Conservation (phyloP, 306 rosid genomes). For the Acacia confusa region DNA sequence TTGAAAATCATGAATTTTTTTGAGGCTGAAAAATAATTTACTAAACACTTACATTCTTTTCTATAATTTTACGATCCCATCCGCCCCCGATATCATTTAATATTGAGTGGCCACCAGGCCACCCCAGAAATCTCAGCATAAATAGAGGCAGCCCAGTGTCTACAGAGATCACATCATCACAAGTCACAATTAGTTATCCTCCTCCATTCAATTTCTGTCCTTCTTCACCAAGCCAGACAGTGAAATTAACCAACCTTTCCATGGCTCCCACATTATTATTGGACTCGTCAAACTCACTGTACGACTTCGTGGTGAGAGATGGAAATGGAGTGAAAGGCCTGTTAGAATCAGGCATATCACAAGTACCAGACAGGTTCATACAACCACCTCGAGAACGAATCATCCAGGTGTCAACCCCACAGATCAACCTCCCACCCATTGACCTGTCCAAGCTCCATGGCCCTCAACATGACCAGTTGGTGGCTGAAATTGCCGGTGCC, state of each 20-base stretch:
- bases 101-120: background rate
- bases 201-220: background rate
- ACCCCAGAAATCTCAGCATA: background rate
- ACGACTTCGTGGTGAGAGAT: slow-evolving; percentile 23
- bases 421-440: background rate
- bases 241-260: too few relatives aligned
- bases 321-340: slow-evolving; percentile 71
- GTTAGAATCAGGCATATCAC: slow-evolving; percentile 49
- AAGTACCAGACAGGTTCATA: slow-evolving; percentile 59
- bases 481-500: slow-evolving; percentile 40
- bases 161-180: background rate
- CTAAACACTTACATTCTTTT: too few relatives aligned
- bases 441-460: background rate
- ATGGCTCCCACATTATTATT: background rate
- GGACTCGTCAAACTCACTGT: slow-evolving; percentile 38
- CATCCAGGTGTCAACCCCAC: background rate
- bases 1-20: too few relatives aligned
- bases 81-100: too few relatives aligned
- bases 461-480: slow-evolving; percentile 23
- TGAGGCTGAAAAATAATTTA: too few relatives aligned
- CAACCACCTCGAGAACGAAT: slow-evolving; percentile 39
- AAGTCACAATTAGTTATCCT: background rate
- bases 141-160: background rate
- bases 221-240: background rate
- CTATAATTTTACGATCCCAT: too few relatives aligned